Conservation (phyloP, 2,329 filamentous ascomycete genomes). For the Tolypocladium sp. region DNA sequence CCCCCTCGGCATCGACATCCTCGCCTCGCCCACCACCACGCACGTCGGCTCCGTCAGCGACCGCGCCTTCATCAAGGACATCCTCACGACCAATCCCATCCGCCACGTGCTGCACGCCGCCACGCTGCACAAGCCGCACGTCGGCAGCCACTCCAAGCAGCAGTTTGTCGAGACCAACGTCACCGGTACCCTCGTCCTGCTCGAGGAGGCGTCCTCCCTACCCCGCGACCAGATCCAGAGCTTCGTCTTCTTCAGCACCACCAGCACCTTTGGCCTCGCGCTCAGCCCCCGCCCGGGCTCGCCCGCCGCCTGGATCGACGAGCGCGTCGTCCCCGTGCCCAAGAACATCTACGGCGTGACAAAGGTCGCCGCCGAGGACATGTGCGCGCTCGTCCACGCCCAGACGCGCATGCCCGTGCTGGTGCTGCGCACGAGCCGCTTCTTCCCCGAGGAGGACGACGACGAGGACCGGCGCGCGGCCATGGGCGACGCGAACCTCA, state of each 20-base stretch:
- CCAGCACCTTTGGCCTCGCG: slow-evolving; percentile 33
- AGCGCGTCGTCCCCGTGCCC: slow-evolving; percentile 27
- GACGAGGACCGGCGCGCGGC: slow-evolving; percentile 27
- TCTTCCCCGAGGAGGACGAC: slow-evolving; percentile 39
- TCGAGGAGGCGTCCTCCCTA: slow-evolving; percentile 26
- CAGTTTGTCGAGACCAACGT: slow-evolving; percentile 36
- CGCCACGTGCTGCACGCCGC: slow-evolving; percentile 34
- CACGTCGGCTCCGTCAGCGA: slow-evolving; percentile 27
- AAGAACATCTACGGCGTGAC: slow-evolving; percentile 42
- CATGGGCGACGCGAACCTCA: slow-evolving; percentile 33
- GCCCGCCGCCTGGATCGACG: slow-evolving; percentile 35
- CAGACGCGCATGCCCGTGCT: slow-evolving; percentile 29
- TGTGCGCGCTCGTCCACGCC: slow-evolving; percentile 31
- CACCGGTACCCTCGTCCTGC: slow-evolving; percentile 30
- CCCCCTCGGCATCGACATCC: slow-evolving; percentile 34
- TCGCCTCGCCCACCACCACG: slow-evolving; percentile 25
- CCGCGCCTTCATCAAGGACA: slow-evolving; percentile 17
- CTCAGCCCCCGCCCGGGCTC: slow-evolving; percentile 23
- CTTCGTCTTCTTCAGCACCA: slow-evolving; percentile 37
- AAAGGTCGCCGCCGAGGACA: slow-evolving; percentile 37
- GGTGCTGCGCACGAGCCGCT: slow-evolving; percentile 36
- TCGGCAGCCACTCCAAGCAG: slow-evolving; percentile 32
- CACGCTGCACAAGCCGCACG: slow-evolving; percentile 38
- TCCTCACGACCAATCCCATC: slow-evolving; percentile 23
- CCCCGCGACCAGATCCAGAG: slow-evolving; percentile 17